Evolutionary conservation across 257 asterid species (phyloP).

Genomic region (Petunia secreta): DNA sequence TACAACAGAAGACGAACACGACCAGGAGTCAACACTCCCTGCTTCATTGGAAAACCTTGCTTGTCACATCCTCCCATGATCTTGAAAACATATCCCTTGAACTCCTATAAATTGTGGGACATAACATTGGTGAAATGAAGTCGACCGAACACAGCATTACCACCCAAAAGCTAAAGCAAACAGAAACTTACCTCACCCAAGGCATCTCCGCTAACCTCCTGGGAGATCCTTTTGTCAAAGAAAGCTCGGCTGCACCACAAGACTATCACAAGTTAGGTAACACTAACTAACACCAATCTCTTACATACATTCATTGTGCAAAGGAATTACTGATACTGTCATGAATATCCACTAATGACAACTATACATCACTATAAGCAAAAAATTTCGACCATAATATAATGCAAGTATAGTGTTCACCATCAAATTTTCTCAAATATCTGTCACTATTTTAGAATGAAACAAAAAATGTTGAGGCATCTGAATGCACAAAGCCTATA

Average conservation of each 20-base stretch:
- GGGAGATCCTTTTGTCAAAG: constrained; percentile 25
- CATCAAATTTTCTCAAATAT: too few species aligned
- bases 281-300: background rate
- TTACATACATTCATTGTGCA: background rate
- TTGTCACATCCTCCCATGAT: constrained; percentile 30
- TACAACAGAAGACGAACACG: constrained; percentile 22
- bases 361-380: background rate
- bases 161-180: background rate
- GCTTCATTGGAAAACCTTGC: constrained; percentile 29
- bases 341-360: background rate
- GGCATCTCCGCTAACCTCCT: constrained; percentile 26
- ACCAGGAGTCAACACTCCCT: constrained; percentile 27
- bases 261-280: background rate
- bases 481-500: too few species aligned
- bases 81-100: constrained; percentile 25
- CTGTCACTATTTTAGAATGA: too few species aligned
- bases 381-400: background rate
- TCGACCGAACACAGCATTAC: background rate
- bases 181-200: constrained; percentile 17
- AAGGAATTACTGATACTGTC: background rate
- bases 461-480: too few species aligned
- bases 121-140: background rate
- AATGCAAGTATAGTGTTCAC: background rate
- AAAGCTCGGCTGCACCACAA: constrained; percentile 22
- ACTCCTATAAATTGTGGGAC: background rate